These are phyloP conservation scores for Thelonectria olida DNA, from an alignment of 2,329 filamentous ascomycete species.

Conservation along the genomic window DNA sequence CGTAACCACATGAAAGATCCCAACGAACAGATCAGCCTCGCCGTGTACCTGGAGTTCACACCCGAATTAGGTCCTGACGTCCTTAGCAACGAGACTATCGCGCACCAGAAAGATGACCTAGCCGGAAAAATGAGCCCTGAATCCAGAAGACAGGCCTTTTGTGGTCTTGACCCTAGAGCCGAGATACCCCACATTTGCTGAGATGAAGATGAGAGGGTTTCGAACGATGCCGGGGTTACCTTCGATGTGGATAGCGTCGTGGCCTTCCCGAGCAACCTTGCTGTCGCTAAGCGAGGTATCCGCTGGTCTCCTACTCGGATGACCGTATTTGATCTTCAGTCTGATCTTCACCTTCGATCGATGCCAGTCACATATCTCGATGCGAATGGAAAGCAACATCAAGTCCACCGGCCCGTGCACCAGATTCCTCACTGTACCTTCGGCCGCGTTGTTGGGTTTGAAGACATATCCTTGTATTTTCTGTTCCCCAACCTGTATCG, in stretches of 20 bases:
- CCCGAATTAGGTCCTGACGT: background rate
- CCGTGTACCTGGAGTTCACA: background rate
- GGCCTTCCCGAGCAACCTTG: too few species aligned
- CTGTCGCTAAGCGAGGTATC: background rate
- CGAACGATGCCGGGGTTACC: too few species aligned
- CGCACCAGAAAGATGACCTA: too few species aligned
- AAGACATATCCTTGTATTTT: conserved; percentile 10
- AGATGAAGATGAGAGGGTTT: too few species aligned
- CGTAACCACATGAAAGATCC: background rate
- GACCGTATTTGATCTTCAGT: conserved; percentile 6
- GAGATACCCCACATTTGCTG: too few species aligned
- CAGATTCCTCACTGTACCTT: conserved; percentile 8
- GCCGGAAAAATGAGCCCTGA: too few species aligned
- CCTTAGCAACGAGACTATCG: too few species aligned
- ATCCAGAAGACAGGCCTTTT: too few species aligned
- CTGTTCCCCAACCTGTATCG: background rate
- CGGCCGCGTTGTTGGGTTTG: conserved; percentile 3
- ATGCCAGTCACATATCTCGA: background rate
- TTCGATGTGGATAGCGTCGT: too few species aligned
- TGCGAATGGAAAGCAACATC: conserved; percentile 1
- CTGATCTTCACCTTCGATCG: conserved; percentile 1
- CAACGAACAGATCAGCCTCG: too few species aligned
- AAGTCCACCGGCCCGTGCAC: conserved; percentile 5
- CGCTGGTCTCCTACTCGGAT: conserved; percentile 6
- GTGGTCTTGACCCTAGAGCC: too few species aligned